phyloP scores from a whole-genome alignment of 768 basidiomycete species.

The Podaxis sp. region DNA sequence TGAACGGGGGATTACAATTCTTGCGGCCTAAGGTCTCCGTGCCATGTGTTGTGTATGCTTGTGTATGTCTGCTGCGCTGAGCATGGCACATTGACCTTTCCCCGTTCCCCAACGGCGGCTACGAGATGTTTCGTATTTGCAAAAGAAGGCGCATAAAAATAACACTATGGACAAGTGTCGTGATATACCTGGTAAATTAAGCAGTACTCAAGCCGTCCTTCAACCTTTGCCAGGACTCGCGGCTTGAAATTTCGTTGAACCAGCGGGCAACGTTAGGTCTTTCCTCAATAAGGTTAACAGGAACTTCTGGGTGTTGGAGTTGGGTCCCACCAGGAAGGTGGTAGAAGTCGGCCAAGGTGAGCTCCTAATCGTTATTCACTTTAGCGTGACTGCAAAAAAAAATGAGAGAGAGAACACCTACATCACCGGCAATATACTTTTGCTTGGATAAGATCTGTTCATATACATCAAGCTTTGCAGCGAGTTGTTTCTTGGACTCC shows the following conservation, averaged over 20 bases:
- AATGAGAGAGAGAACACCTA: slow-evolving; percentile 7
- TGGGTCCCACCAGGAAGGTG: slow-evolving; percentile 36
- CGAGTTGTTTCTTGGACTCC: slow-evolving; percentile 22
- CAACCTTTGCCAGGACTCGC: slow-evolving; percentile 45
- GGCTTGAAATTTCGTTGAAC: slow-evolving; percentile 47
- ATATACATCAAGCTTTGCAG: slow-evolving; percentile 40
- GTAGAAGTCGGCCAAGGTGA: slow-evolving; percentile 44
- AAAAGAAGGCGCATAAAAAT: too few species aligned
- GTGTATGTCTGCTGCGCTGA: too few species aligned
- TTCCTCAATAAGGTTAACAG: slow-evolving; percentile 25
- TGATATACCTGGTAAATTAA: not conserved
- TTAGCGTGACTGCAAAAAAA: not conserved
- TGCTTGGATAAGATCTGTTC: slow-evolving; percentile 45
- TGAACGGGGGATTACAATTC: too few species aligned
- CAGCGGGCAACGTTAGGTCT: slow-evolving; percentile 49
- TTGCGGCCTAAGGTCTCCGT: too few species aligned
- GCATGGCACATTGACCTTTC: too few species aligned
- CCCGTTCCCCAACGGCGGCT: too few species aligned
- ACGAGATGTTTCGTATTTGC: too few species aligned
- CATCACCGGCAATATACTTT: slow-evolving; percentile 46
- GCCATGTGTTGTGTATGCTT: too few species aligned
- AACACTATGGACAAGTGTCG: too few species aligned
- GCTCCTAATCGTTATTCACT: slow-evolving; percentile 22
- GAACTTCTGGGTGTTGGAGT: slow-evolving; percentile 11
- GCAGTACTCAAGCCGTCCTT: slow-evolving; percentile 21